These are phyloP conservation scores for Penicillium paradoxum DNA, from an alignment of 495 filamentous ascomycete genomes.

Conservation along the genomic window DNA sequence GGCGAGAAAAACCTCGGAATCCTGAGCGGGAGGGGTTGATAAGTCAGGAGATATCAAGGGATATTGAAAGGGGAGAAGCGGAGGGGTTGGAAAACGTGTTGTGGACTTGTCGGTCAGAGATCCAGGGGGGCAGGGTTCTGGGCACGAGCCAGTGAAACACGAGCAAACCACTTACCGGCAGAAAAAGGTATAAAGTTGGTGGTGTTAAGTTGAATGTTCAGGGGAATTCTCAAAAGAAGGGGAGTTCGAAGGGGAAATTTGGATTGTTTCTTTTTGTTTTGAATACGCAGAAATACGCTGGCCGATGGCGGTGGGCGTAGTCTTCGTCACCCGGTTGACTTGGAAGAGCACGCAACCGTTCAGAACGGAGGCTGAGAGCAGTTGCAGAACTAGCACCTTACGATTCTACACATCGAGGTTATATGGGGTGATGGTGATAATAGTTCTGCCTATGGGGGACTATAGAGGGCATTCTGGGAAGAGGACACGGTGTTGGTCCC, in stretches of 20 bases:
- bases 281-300: slow-evolving; percentile 22
- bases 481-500: slow-evolving; percentile 46
- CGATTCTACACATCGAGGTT: not conserved
- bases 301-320: slow-evolving; percentile 16
- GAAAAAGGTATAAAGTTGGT: slow-evolving; percentile 14
- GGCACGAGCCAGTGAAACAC: slow-evolving; percentile 5
- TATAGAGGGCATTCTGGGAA: slow-evolving; percentile 2
- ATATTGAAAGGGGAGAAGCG: slow-evolving; percentile 10
- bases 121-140: slow-evolving; percentile 13
- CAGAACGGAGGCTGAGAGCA: not conserved
- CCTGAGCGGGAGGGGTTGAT: slow-evolving; percentile 9
- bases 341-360: not conserved
- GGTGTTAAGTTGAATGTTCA: slow-evolving; percentile 4
- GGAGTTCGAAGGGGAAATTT: slow-evolving; percentile 3
- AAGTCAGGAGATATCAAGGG: slow-evolving; percentile 20
- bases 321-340: slow-evolving; percentile 8
- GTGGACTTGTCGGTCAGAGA: slow-evolving; percentile 26
- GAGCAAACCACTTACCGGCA: slow-evolving; percentile 7
- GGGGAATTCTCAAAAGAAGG: slow-evolving; percentile 14
- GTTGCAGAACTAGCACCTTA: not conserved
- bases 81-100: slow-evolving; percentile 26
- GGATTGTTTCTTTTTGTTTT: slow-evolving; percentile 21
- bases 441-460: slow-evolving; percentile 4
- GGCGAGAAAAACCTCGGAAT: slow-evolving; percentile 30
- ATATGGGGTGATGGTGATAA: not conserved